A percentile compares a stretch with the other conserved stretches of the same genome.
phyloP scores from a whole-genome alignment of 108 stramenopile genomes.

The Parmales sp. region DNA sequence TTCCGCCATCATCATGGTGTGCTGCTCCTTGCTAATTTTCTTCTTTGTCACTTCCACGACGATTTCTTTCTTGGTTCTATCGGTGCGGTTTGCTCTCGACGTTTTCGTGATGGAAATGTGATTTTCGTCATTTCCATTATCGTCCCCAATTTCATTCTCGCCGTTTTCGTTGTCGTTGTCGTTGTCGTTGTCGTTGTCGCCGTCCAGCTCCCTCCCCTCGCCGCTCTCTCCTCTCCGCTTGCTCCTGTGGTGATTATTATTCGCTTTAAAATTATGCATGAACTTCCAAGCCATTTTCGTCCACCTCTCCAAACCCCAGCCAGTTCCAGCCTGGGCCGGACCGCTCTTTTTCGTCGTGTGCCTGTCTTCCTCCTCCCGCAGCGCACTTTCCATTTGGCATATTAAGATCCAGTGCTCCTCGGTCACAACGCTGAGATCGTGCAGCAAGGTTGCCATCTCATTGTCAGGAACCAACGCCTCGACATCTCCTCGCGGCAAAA shows the following conservation, averaged over 20 bases:
- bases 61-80: background rate
- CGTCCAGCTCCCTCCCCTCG: background rate
- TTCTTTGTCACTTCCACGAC: background rate
- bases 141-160: background rate
- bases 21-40: background rate
- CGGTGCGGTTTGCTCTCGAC: background rate
- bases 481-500: background rate
- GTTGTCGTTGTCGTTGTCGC: background rate
- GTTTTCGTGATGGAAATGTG: background rate
- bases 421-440: background rate
- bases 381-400: background rate
- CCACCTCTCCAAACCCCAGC: slow-evolving; percentile 10
- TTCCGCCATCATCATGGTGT: background rate
- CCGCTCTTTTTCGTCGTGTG: background rate
- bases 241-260: background rate
- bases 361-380: slow-evolving; percentile 7
- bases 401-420: background rate
- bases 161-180: background rate
- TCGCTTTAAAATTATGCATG: background rate
- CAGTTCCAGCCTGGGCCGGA: background rate
- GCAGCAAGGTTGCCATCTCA: background rate
- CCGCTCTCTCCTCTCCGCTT: background rate
- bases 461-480: background rate
- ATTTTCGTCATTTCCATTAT: background rate
- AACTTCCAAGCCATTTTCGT: slow-evolving; percentile 1